phyloP scores from a whole-genome alignment of 805 yeast species.

The Suhomyces emberorum region DNA sequence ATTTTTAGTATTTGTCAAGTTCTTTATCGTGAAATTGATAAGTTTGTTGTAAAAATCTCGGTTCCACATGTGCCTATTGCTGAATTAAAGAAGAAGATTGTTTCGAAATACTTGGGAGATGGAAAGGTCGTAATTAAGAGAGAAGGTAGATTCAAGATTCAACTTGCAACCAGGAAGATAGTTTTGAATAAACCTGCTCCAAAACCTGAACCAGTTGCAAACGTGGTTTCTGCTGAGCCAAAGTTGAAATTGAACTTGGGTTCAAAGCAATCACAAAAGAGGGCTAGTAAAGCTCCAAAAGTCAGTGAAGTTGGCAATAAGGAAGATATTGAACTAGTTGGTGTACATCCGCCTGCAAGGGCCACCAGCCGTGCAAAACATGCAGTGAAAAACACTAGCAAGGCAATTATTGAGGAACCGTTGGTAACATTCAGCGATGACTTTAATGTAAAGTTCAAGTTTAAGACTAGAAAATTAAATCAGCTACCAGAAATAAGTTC shows the following conservation, averaged over 20 bases:
- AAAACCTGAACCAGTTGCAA: not conserved
- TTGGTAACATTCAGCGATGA: not conserved
- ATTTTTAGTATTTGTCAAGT: constrained; percentile 65
- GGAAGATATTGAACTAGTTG: not conserved
- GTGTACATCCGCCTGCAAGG: not conserved
- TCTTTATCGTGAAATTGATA: constrained; percentile 58
- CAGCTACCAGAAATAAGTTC: constrained; percentile 3
- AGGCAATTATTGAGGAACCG: not conserved
- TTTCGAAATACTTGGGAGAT: constrained; percentile 51
- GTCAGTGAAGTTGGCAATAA: not conserved
- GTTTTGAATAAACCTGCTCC: not conserved
- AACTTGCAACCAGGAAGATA: constrained; percentile 32
- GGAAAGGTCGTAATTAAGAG: constrained; percentile 59
- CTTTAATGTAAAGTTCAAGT: constrained; percentile 8
- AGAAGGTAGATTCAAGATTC: constrained; percentile 56
- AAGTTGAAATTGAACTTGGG: constrained; percentile 9
- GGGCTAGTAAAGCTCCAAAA: not conserved
- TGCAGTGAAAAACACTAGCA: not conserved
- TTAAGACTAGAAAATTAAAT: constrained; percentile 10
- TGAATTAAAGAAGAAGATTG: constrained; percentile 52
- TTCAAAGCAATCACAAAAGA: not conserved
- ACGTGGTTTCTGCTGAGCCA: constrained; percentile 11
- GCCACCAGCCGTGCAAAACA: not conserved
- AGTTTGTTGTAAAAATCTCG: constrained; percentile 58
- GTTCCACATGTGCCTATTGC: constrained; percentile 56